These are phyloP conservation scores for Saturnispora sanitii DNA, from an alignment of 805 yeast species.

Conservation along the genomic window DNA sequence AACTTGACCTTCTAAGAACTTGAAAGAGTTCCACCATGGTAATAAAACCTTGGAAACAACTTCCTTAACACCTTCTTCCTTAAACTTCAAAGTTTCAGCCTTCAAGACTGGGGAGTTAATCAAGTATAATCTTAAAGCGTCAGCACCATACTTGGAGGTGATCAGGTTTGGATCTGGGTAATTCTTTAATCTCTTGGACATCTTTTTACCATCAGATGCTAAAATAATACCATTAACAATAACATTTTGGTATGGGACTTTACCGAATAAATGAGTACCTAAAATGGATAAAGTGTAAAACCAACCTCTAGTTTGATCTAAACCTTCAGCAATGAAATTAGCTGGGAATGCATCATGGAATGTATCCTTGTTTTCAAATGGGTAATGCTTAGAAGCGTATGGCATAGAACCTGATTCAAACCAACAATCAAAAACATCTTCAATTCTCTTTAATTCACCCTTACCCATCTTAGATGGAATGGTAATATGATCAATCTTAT, in stretches of 20 bases:
- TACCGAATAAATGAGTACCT: slow-evolving; percentile 88
- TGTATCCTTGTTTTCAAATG: slow-evolving; percentile 67
- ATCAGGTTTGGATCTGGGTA: slow-evolving; percentile 90
- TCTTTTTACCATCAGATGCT: slow-evolving; percentile 97
- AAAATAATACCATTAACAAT: slow-evolving; percentile 93
- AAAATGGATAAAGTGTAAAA: slow-evolving; percentile 92
- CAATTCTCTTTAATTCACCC: slow-evolving; percentile 80
- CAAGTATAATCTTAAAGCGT: slow-evolving; percentile 89
- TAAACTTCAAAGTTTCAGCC: slow-evolving; percentile 93
- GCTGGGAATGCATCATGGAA: slow-evolving; percentile 84
- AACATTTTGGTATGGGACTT: slow-evolving; percentile 90
- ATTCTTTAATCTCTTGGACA: slow-evolving; percentile 97
- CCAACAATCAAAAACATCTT: slow-evolving; percentile 99
- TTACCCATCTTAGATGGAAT: slow-evolving; percentile 89
- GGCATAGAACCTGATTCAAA: slow-evolving; percentile 99
- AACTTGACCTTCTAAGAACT: slow-evolving; percentile 92
- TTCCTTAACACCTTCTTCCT: slow-evolving; percentile 98
- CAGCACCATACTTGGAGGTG: slow-evolving; percentile 89
- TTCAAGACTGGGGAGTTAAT: slow-evolving; percentile 96
- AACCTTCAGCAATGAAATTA: slow-evolving; percentile 95
- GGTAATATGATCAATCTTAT: slow-evolving; percentile 79
- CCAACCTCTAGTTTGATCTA: slow-evolving; percentile 99
- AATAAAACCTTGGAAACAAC: slow-evolving; percentile 89
- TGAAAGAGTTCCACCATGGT: slow-evolving; percentile 98
- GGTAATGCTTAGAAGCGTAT: slow-evolving; percentile 92